Percentiles rank a stretch among this genome's conserved stretches.
phyloP scores from a whole-genome alignment of 1,139 yeast genomes.

The Protomyces inundatus region DNA sequence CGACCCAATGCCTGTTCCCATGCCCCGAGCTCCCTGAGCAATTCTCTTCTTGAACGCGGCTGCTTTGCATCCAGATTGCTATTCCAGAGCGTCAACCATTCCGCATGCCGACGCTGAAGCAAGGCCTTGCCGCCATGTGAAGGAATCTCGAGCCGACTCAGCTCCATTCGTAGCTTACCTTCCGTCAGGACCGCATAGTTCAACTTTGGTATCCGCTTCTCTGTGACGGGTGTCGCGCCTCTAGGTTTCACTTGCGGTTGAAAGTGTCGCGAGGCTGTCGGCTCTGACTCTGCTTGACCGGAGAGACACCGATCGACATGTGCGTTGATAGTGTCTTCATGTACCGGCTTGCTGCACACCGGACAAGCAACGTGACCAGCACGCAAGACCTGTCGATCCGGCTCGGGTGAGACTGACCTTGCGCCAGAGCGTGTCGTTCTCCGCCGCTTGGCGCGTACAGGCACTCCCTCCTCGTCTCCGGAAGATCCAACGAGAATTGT shows the following conservation, averaged over 20 bases:
- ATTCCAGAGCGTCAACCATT: slow-evolving; percentile 73
- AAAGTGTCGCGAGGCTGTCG: background rate
- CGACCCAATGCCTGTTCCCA: slow-evolving; percentile 55
- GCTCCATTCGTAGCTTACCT: slow-evolving; percentile 56
- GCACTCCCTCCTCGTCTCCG: background rate
- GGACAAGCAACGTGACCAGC: slow-evolving; percentile 28
- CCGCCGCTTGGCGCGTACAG: background rate
- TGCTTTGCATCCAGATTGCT: slow-evolving; percentile 72
- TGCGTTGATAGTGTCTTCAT: slow-evolving; percentile 28
- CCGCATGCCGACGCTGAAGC: slow-evolving; percentile 67
- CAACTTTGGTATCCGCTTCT: slow-evolving; percentile 49
- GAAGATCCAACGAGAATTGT: background rate
- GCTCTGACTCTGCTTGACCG: background rate
- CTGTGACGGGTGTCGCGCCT: background rate
- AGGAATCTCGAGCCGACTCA: slow-evolving; percentile 53
- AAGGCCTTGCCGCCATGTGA: slow-evolving; percentile 58
- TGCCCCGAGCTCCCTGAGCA: slow-evolving; percentile 53
- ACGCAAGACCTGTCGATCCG: too few species aligned
- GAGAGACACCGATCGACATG: slow-evolving; percentile 28
- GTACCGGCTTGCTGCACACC: slow-evolving; percentile 28
- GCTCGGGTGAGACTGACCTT: background rate
- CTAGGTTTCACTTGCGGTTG: background rate
- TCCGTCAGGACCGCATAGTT: slow-evolving; percentile 59
- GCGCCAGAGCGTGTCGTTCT: background rate
- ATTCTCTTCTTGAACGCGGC: slow-evolving; percentile 55